These are phyloP conservation scores for Melanogaster broomeanus DNA, from an alignment of 768 basidiomycete genomes.

Conservation along the genomic window DNA sequence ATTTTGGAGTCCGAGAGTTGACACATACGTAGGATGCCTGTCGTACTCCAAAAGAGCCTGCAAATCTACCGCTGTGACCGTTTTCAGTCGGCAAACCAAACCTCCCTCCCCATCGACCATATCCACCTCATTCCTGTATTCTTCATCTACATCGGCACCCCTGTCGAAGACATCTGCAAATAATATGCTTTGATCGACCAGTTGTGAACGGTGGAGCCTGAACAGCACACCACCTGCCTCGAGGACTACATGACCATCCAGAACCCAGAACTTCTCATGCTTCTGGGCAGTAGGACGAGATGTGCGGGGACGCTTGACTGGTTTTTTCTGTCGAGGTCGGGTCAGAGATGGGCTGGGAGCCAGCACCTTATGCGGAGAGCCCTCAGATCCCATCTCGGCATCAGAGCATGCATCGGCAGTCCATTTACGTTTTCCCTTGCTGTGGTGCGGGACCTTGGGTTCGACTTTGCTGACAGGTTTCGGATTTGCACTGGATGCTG, in stretches of 20 bases:
- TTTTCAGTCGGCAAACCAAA: neutral
- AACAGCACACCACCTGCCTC: slow-evolving; percentile 37
- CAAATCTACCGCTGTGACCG: neutral
- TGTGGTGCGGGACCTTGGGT: neutral
- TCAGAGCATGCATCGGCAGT: neutral
- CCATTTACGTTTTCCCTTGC: slow-evolving; percentile 1
- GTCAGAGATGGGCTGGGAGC: neutral
- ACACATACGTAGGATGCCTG: neutral
- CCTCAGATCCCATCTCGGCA: neutral
- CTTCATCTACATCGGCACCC: neutral
- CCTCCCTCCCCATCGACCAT: neutral
- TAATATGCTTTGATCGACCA: slow-evolving; percentile 33
- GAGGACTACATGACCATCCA: slow-evolving; percentile 38
- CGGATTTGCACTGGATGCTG: neutral
- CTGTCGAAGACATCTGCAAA: slow-evolving; percentile 30
- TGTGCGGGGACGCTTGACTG: neutral
- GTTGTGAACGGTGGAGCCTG: slow-evolving; percentile 37
- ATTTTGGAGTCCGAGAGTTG: neutral
- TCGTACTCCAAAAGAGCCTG: slow-evolving; percentile 4
- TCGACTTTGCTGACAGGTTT: neutral
- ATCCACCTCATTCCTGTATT: slow-evolving; percentile 4
- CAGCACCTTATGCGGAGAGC: neutral
- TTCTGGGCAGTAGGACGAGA: neutral
- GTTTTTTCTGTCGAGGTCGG: neutral
- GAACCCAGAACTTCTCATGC: slow-evolving; percentile 33